phyloP scores from a whole-genome alignment of 306 rosid genomes.

The Alnus rubra region DNA sequence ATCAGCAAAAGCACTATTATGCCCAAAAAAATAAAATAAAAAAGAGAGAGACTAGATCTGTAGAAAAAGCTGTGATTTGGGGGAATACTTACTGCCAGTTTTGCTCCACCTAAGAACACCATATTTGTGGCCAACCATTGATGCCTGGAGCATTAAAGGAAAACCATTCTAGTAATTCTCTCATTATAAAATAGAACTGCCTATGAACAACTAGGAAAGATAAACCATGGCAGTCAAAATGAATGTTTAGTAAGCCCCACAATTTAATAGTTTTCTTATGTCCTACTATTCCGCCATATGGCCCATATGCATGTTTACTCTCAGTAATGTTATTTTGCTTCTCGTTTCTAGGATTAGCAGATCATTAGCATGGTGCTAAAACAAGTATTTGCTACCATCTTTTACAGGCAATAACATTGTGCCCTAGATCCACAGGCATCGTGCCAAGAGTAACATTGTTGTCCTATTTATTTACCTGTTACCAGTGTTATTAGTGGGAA shows the following conservation, averaged over 20 bases:
- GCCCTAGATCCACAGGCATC: slow-evolving; percentile 12
- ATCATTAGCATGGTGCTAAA: not conserved
- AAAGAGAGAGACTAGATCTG: not conserved
- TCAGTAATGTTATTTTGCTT: not conserved
- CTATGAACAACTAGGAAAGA: slow-evolving; percentile 1
- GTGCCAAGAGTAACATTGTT: not conserved
- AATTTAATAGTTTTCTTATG: not conserved
- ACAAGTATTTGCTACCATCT: not conserved
- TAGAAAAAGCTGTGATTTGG: not conserved
- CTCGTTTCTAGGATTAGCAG: not conserved
- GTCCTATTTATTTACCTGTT: not conserved
- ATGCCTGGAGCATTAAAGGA: slow-evolving; percentile 60
- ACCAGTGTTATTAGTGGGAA: not conserved
- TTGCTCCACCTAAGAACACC: slow-evolving; percentile 97
- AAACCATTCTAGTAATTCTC: not conserved
- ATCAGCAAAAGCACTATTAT: not conserved
- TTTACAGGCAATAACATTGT: slow-evolving; percentile 3
- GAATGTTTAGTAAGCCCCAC: not conserved
- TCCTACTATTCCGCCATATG: not conserved
- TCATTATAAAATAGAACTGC: not conserved
- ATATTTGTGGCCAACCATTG: slow-evolving; percentile 94
- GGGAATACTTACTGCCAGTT: slow-evolving; percentile 78
- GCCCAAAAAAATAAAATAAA: not conserved
- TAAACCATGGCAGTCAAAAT: not conserved
- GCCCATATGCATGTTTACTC: not conserved